phyloP scores from a whole-genome alignment of 768 basidiomycete genomes.

The Calocera viscosa region DNA sequence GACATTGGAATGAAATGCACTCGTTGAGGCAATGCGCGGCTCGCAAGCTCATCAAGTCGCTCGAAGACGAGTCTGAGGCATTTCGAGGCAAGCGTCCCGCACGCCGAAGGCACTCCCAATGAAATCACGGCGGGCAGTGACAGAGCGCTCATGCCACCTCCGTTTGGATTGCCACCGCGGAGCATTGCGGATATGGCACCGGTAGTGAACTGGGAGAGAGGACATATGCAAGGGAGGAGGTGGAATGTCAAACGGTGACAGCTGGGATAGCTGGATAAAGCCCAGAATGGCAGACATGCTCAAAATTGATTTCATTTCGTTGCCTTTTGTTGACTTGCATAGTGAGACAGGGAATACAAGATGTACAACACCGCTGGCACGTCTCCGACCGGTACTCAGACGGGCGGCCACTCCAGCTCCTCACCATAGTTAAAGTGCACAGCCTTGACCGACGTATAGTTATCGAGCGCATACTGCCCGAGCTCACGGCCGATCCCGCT shows the following conservation, averaged over 20 bases:
- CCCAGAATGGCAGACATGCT: background rate
- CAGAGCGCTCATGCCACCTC: background rate
- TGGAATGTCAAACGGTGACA: background rate
- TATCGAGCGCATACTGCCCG: conserved; percentile 70
- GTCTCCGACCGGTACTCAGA: background rate
- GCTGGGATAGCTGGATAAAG: no score
- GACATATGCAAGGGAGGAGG: background rate
- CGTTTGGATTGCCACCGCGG: background rate
- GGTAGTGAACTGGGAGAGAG: conserved; percentile 4
- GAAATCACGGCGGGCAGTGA: background rate
- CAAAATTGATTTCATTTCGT: background rate
- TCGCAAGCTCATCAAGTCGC: conserved; percentile 9
- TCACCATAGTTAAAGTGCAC: conserved; percentile 62
- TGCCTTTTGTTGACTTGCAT: background rate
- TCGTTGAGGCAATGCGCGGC: no score
- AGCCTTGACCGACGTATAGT: conserved; percentile 72
- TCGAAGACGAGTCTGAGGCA: background rate
- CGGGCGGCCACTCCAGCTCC: conserved; percentile 14
- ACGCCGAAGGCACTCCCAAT: background rate
- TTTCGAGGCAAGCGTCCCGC: no score
- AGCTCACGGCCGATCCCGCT: conserved; percentile 71
- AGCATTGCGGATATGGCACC: conserved; percentile 1
- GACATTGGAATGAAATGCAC: no score
- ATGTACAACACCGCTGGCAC: background rate
- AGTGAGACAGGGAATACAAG: background rate